Base-by-base conservation (phyloP, 2,329 filamentous ascomycete species). In the Alternaria angustiovoidea region DNA sequence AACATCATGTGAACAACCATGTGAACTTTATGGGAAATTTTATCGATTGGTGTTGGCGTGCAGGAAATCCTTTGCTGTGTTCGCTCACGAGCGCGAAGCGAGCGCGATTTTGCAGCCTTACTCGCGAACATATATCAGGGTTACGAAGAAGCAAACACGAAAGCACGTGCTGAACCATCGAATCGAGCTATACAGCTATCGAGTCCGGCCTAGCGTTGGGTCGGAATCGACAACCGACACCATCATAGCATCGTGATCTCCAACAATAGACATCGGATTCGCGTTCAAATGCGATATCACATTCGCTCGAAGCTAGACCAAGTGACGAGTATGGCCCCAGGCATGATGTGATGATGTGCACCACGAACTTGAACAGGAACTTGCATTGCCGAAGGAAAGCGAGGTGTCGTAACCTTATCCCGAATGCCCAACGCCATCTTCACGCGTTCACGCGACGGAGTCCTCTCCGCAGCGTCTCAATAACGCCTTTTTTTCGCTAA, bases 361-460 rank as follows among this genome's bases (percentile, higher is more conserved):
- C 28, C 12, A 18, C 28, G 14, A 36, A 16, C 32, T 16, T 6
- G 5, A 24, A 24, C 30, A 49, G 39, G 39, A 38, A n/a, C 46
- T 55, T 18, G 11, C 32, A 8, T 41, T 55, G 53, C 53, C 53
- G 43, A 55, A 14, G 43, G 32, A 49, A 55, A 55, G 43, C 53
- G 52, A 54, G 8, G 32, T 36, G 52, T 42, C 42, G 53, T 43
- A 55, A 49, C 32, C 34, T 55, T 49, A 18, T 39, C 34, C 22
- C 51, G 14, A n/a, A 30, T 43, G 51, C 30, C 28, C 26, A 48
- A 51, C 36, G 32, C 14, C 42, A 34, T 36, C 51, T 30, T 58
- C 42, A 43, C 24, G 28, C 34, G 24, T 39, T 36, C 26, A n/a
- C 32, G 43, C 46, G 38, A 38, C 56, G 51, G 56, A 54, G 56